Conservation (phyloP, 768 basidiomycete species). For the Cyathus striatus region DNA sequence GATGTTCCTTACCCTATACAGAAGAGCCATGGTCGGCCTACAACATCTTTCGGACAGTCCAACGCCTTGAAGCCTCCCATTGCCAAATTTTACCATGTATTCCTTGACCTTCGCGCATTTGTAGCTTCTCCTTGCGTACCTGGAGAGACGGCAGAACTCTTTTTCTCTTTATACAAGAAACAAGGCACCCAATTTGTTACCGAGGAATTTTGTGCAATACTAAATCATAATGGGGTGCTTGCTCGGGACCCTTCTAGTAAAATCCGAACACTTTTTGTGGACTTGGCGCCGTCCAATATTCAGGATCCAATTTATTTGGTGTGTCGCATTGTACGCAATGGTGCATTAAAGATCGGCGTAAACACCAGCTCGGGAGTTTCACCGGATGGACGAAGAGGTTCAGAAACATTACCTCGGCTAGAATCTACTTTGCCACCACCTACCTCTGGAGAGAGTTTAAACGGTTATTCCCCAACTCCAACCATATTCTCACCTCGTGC, state of each 20-base stretch:
- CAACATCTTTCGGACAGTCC: slow-evolving; percentile 22
- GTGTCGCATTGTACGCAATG: slow-evolving; percentile 86
- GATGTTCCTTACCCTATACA: slow-evolving; percentile 38
- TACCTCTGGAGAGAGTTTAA: slow-evolving; percentile 14
- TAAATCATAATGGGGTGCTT: slow-evolving; percentile 88
- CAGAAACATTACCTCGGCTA: slow-evolving; percentile 42
- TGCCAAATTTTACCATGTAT: slow-evolving; percentile 84
- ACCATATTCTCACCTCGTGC: slow-evolving; percentile 18
- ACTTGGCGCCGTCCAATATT: slow-evolving; percentile 82
- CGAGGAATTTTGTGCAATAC: slow-evolving; percentile 85
- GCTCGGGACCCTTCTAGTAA: slow-evolving; percentile 72
- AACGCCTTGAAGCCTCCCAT: slow-evolving; percentile 31
- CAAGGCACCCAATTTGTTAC: slow-evolving; percentile 82
- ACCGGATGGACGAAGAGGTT: slow-evolving; percentile 47
- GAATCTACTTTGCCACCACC: slow-evolving; percentile 19
- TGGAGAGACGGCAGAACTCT: slow-evolving; percentile 90
- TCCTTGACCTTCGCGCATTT: slow-evolving; percentile 87
- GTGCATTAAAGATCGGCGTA: slow-evolving; percentile 71
- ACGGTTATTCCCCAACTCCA: slow-evolving; percentile 4
- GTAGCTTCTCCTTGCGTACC: slow-evolving; percentile 86
- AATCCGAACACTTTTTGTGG: slow-evolving; percentile 85
- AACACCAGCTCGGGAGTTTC: slow-evolving; percentile 43
- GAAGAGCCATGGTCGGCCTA: slow-evolving; percentile 33
- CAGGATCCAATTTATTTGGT: slow-evolving; percentile 86
- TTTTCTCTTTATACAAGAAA: slow-evolving; percentile 89